Evolutionary conservation across 805 yeast species (phyloP).

Genomic region (Ascoidea rubescens): DNA sequence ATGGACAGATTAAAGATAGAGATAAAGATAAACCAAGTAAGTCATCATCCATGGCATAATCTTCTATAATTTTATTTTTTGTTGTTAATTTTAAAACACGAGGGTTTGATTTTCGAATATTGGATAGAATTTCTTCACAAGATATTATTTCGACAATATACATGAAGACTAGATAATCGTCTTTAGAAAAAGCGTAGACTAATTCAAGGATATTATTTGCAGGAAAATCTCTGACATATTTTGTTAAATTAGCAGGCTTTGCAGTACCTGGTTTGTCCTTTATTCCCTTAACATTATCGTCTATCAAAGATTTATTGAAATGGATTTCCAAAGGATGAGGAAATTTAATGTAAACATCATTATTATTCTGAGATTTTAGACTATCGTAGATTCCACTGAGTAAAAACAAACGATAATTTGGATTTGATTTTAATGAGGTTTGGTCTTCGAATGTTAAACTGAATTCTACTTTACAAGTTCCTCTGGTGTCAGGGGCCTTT

Average conservation of each 20-base stretch:
- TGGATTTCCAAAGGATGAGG: constrained; percentile 62
- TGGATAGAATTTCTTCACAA: constrained; percentile 26
- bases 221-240: constrained; percentile 21
- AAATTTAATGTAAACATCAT: constrained; percentile 34
- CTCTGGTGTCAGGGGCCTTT: constrained; percentile 28
- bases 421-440: constrained; percentile 18
- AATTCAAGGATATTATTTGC: constrained; percentile 31
- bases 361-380: constrained; percentile 9
- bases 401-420: constrained; percentile 28
- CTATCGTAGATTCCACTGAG: constrained; percentile 35
- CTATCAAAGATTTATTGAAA: constrained; percentile 37
- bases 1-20: constrained; percentile 64
- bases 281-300: constrained; percentile 54
- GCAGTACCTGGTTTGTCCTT: constrained; percentile 70
- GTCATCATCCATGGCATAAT: constrained; percentile 33
- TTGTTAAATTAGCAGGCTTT: constrained; percentile 68
- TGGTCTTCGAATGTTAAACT: constrained; percentile 28
- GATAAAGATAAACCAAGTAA: constrained; percentile 51
- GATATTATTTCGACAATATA: constrained; percentile 41
- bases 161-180: constrained; percentile 35
- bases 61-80: constrained; percentile 26
- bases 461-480: constrained; percentile 29
- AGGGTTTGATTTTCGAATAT: constrained; percentile 26
- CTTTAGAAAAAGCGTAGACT: constrained; percentile 43
- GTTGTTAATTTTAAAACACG: constrained; percentile 42